These are phyloP conservation scores for Chytriomyces sp. DNA, from an alignment of 192 early-diverging fungal genomes.

Conservation along the genomic window DNA sequence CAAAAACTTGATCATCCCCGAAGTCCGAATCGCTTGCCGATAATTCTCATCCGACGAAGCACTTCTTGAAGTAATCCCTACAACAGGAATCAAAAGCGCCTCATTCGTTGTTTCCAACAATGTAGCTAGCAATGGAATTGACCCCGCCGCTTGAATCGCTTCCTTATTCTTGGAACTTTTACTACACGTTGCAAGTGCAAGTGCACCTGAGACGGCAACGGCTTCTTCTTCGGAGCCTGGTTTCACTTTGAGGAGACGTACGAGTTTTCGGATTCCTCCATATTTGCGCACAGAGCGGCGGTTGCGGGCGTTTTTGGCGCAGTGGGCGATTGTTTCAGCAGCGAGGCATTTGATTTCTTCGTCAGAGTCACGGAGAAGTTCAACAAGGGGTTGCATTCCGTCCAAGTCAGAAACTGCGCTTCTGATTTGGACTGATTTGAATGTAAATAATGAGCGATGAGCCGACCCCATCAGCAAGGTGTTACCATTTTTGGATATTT, in stretches of 20 bases:
- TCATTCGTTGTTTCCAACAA: conserved; percentile 64
- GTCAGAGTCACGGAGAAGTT: conserved; percentile 59
- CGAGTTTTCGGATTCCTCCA: conserved; percentile 64
- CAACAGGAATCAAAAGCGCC: conserved; percentile 65
- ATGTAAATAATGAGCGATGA: neutral
- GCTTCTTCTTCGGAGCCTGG: conserved; percentile 49
- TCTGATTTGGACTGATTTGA: conserved; percentile 55
- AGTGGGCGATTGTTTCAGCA: conserved; percentile 68
- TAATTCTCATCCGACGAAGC: conserved; percentile 68
- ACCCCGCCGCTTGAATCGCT: conserved; percentile 63
- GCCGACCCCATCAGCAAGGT: neutral
- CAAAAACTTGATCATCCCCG: conserved; percentile 68
- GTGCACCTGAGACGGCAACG: conserved; percentile 65
- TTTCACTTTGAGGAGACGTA: conserved; percentile 57
- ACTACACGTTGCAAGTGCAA: conserved; percentile 63
- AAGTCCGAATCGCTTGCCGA: conserved; percentile 59
- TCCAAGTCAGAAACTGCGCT: conserved; percentile 63
- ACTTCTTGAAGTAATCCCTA: conserved; percentile 64
- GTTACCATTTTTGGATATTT: conserved; percentile 64
- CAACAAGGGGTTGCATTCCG: conserved; percentile 67
- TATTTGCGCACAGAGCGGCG: conserved; percentile 60
- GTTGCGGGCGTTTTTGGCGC: conserved; percentile 68
- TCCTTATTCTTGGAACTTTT: conserved; percentile 69
- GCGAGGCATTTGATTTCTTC: conserved; percentile 68
- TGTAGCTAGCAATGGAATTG: conserved; percentile 65